A percentile compares a stretch with the other conserved stretches of the same genome.
These are phyloP conservation scores for Alternaria brassicae DNA, from an alignment of 2,329 filamentous ascomycete species.

Conservation along the genomic window DNA sequence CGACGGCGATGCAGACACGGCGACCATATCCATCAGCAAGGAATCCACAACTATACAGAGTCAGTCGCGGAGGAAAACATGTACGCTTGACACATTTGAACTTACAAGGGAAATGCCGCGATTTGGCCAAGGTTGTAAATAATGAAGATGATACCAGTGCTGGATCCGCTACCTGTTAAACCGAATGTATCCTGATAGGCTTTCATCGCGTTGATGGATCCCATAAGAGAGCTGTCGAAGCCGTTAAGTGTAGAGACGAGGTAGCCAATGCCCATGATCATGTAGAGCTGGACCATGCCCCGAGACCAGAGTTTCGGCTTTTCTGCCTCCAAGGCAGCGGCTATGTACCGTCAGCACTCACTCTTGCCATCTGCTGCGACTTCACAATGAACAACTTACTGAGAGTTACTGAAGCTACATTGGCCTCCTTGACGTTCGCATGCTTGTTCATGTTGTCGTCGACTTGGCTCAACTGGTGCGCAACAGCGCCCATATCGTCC, in stretches of 20 bases:
- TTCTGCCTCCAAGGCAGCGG: conserved; percentile 44
- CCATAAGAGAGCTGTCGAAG: conserved; percentile 51
- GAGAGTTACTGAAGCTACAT: conserved; percentile 42
- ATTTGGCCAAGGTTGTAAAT: conserved; percentile 60
- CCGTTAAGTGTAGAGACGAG: conserved; percentile 47
- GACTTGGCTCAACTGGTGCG: conserved; percentile 31
- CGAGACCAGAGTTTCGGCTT: conserved; percentile 41
- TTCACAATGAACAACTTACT: conserved; percentile 20
- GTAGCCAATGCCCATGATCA: conserved; percentile 46
- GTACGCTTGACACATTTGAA: background rate
- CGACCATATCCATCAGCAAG: conserved; percentile 57
- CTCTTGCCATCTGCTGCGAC: background rate
- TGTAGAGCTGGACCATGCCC: conserved; percentile 44
- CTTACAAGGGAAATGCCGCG: conserved; percentile 55
- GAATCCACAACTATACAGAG: conserved; percentile 38
- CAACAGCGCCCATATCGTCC: conserved; percentile 29
- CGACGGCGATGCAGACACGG: conserved; percentile 63
- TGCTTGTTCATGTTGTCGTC: conserved; percentile 34
- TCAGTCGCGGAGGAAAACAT: background rate
- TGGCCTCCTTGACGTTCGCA: conserved; percentile 34
- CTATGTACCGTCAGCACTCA: conserved; percentile 21
- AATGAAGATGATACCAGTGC: conserved; percentile 57
- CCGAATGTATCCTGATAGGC: conserved; percentile 60
- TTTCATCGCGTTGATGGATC: conserved; percentile 62
- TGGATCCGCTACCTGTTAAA: conserved; percentile 57